Conservation (phyloP, 2,329 filamentous ascomycete species). For the Biscogniauxia sp. region DNA sequence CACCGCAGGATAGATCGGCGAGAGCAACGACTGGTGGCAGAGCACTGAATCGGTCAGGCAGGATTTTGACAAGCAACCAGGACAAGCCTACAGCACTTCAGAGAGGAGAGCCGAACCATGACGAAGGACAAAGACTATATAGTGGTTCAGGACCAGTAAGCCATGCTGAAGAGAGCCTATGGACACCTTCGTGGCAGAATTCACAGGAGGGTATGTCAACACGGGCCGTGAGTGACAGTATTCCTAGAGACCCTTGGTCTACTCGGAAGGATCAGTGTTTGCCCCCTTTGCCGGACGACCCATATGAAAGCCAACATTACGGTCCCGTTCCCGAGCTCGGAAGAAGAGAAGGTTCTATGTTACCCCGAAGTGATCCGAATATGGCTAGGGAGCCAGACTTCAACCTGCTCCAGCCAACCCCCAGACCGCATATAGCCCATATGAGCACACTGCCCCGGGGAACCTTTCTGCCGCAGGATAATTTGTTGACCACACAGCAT, state of each 20-base stretch:
- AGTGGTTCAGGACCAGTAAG: neutral
- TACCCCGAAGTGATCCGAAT: neutral
- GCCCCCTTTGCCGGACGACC: neutral
- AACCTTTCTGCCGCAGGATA: neutral
- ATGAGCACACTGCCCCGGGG: neutral
- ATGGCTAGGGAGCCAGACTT: neutral
- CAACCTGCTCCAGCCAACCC: neutral
- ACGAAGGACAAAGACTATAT: neutral
- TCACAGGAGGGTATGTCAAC: neutral
- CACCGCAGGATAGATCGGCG: neutral
- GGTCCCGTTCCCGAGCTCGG: neutral
- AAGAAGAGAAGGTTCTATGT: neutral
- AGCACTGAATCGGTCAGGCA: neutral
- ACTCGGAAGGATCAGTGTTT: neutral
- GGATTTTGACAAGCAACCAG: neutral
- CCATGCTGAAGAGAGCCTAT: neutral
- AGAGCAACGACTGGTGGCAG: neutral
- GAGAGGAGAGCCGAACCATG: neutral
- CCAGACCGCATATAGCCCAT: neutral
- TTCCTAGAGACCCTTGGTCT: neutral
- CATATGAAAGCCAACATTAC: neutral
- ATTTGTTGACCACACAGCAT: neutral
- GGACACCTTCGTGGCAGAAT: neutral
- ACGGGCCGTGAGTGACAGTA: neutral
- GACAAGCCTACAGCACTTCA: neutral